phyloP scores from a whole-genome alignment of 148 eudicot species.

The Talinum fruticosum region DNA sequence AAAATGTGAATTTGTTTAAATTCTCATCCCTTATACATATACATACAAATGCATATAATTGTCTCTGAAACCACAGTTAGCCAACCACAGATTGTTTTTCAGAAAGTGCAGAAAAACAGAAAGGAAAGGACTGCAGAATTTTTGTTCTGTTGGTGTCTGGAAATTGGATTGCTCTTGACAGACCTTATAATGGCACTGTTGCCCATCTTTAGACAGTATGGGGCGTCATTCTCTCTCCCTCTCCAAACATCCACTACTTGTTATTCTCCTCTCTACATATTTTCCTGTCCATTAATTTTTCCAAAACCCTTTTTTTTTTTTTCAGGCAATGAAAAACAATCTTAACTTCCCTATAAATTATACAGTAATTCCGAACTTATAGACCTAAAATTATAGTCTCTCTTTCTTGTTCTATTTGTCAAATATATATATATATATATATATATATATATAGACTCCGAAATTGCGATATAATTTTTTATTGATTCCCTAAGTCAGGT shows the following conservation, averaged over 20 bases:
- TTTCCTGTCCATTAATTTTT: background rate
- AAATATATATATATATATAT: no score
- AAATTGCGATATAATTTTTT: background rate
- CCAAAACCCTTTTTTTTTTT: no score
- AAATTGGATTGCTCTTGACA: constrained; percentile 30
- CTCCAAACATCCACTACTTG: constrained; percentile 13
- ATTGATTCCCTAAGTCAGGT: constrained; percentile 28
- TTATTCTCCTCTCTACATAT: background rate
- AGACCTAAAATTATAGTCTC: no score
- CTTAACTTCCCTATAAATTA: no score
- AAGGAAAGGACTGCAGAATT: constrained; percentile 8
- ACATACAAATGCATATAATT: background rate
- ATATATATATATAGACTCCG: no score
- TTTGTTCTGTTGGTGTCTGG: constrained; percentile 15
- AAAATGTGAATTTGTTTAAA: no score
- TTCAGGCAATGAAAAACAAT: no score
- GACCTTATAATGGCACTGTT: constrained; percentile 6
- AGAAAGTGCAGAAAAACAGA: constrained; percentile 18
- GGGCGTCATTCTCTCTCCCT: constrained; percentile 1
- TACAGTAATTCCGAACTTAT: no score
- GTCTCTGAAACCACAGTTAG: background rate
- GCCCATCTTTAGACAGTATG: constrained; percentile 19
- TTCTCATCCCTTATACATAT: background rate
- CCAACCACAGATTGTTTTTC: background rate
- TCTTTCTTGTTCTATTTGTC: no score